These are phyloP conservation scores for Lagerstroemia speciosa DNA, from an alignment of 345 rosid genomes.

Conservation along the genomic window DNA sequence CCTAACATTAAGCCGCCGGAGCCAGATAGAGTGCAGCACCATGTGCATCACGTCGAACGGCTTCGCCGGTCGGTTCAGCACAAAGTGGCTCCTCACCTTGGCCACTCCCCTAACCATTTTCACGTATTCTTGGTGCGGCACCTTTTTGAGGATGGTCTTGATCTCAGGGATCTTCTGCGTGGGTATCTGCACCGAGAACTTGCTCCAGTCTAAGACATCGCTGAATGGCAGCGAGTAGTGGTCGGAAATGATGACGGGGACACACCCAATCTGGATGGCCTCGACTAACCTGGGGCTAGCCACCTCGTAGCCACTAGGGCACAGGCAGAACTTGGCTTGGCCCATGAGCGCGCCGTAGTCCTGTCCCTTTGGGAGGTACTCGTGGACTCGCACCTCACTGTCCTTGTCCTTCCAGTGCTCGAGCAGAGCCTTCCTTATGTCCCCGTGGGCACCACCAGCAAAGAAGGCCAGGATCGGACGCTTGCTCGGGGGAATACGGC, in stretches of 20 bases:
- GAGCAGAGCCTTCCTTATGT: conserved; percentile 23
- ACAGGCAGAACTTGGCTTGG: conserved; percentile 35
- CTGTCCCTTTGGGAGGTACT: conserved; percentile 21
- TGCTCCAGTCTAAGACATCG: conserved; percentile 40
- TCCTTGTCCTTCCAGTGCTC: conserved; percentile 37
- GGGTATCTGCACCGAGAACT: conserved; percentile 36
- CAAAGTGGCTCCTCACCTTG: conserved; percentile 33
- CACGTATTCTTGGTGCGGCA: conserved; percentile 21
- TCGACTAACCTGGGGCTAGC: conserved; percentile 46
- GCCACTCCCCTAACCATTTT: conserved; percentile 27
- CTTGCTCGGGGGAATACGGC: conserved; percentile 9
- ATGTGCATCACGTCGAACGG: conserved; percentile 42
- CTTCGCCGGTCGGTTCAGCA: conserved; percentile 34
- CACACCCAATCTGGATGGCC: conserved; percentile 34
- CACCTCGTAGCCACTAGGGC: conserved; percentile 53
- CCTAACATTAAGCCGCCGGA: conserved; percentile 37
- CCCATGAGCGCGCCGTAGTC: conserved; percentile 31
- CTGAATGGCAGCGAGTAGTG: conserved; percentile 34
- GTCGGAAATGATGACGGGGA: conserved; percentile 42
- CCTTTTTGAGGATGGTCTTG: conserved; percentile 24
- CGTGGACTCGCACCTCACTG: conserved; percentile 34
- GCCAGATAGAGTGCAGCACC: conserved; percentile 49
- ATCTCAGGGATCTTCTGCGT: conserved; percentile 29
- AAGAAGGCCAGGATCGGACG: conserved; percentile 40
- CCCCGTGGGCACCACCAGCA: conserved; percentile 40